Evolutionary conservation across 192 early-diverging fungal genomes (phyloP), one percentile per base, ranked within the genome.

Genomic region (Umbelopsis ramanniana): DNA sequence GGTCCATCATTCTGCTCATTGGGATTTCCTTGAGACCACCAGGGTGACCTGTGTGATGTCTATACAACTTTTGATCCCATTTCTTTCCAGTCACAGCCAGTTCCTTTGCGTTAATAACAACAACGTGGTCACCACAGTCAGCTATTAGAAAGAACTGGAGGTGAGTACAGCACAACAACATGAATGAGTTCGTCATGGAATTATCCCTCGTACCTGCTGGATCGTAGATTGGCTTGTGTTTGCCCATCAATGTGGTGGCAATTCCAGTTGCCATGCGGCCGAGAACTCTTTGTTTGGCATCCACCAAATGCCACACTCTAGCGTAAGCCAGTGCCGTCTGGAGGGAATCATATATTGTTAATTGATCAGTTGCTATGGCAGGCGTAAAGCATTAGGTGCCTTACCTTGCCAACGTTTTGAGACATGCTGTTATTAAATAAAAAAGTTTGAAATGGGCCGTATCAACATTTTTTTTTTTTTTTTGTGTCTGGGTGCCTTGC

Each of bases 51-150:
- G 92, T 89, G 71, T 98, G 95, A 83, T 93, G 90, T 71, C 88
- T 79, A 84, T 97, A 98, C 40, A 92, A 73, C 78, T 98, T 97
- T 70, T 94, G 87, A 73, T 90, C 85, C 17, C 84, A 87, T 77
- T 97, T 96, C 68, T 93, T 93, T 43, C 94, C 96, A 29, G 93
- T 89, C 15, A 95, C 87, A 21, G 78, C 82, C 12, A 96, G 78
- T 71, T 93, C 88, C 66, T 88, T 88, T 29, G 95, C 93, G 74
- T 98, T 98, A 71, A 95, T 90, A 15, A 98, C 94, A 2, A 98
- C 95, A 0, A 98, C 97, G 75, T 96, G 96, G 78, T 98, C 97
- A 46, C 97, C 97, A 79, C 90, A 91, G 82, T 98, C 97, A 19
- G 90, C 93, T 92, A 77, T 46, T 52, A 43, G 17, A 35, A 60